Base-by-base conservation (phyloP, 23 red algal species). In the Agarophyton chilense region DNA sequence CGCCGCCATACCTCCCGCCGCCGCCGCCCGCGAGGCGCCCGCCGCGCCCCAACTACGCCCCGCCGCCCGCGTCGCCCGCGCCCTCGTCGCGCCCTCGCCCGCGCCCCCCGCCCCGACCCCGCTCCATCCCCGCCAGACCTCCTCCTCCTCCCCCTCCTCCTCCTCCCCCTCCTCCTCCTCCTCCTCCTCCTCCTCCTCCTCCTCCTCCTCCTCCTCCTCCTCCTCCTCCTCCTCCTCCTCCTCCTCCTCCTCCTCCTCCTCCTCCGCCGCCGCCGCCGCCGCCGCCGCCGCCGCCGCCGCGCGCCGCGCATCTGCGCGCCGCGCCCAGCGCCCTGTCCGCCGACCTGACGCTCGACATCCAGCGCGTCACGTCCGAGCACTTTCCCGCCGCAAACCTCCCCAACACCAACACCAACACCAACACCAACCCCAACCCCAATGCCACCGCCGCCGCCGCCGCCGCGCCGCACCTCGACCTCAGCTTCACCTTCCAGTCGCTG, bases 401-500 rank as follows among this genome's bases (percentile, higher is more conserved):
- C n/a, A n/a, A n/a, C 4, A 35, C 17, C 21, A 80, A 35, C 54
- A 28, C 74, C 11, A n/a, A 8, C 33, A 22, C 4, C 6, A 7
- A 7, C 32, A 25, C 31, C 32, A 18, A 11, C 43, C 13, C 13
- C 21, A 17, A 2, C 29, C 13, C 43, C 43, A 3, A 28, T 16
- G 13, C 77, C 21, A 26, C 50, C 22, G 50, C 50, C 26, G 77
- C 77, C 38, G 18, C 77, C 0, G 24, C 51, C 3, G 1, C 51
- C 10, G 50, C 16, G 35, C 39, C 50, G 19, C 54, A 55, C 19
- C 46, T 80, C 10, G 77, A 32, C 1, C 53, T 94, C 52, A 66
- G 81, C 46, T 62, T 94, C 36, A 87, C 82, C 24, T 94, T 94
- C 52, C 83, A 83, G 60, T 94, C 91, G 4, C 31, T 94, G 47